phyloP scores from a whole-genome alignment of 495 filamentous ascomycete genomes.

The Talaromyces thailandensis region DNA sequence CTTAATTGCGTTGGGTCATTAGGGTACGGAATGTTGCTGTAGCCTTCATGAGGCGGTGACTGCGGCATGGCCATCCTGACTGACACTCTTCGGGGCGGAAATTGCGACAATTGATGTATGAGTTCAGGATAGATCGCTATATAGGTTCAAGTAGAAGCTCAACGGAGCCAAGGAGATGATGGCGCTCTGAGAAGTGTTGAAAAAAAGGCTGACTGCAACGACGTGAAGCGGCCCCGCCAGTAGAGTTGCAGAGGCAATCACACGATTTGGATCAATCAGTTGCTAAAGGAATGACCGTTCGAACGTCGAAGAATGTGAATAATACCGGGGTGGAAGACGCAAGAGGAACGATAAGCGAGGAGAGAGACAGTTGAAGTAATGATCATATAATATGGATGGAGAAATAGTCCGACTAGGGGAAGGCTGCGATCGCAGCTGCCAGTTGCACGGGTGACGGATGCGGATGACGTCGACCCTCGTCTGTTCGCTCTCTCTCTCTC shows the following conservation, averaged over 20 bases:
- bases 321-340: not conserved
- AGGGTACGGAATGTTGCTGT: conserved; percentile 21
- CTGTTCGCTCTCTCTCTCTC: not conserved
- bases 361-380: not conserved
- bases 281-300: not conserved
- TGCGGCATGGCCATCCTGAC: conserved; percentile 33
- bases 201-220: not conserved
- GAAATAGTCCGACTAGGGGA: not conserved
- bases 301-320: not conserved
- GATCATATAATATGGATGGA: not conserved
- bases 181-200: not conserved
- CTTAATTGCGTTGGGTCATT: conserved; percentile 19
- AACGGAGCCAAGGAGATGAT: not conserved
- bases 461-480: conserved; percentile 6
- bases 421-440: not conserved
- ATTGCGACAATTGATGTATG: not conserved
- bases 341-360: not conserved
- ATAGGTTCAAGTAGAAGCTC: not conserved
- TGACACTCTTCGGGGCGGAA: not conserved
- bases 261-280: not conserved
- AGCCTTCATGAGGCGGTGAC: conserved; percentile 34
- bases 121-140: not conserved
- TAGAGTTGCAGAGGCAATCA: not conserved
- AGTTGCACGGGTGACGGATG: conserved; percentile 7
- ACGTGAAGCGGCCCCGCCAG: not conserved